Evolutionary conservation across 2,329 filamentous ascomycete genomes (phyloP), one percentile per base, ranked within the genome.

Genomic region (Sclerotinia trifoliorum): DNA sequence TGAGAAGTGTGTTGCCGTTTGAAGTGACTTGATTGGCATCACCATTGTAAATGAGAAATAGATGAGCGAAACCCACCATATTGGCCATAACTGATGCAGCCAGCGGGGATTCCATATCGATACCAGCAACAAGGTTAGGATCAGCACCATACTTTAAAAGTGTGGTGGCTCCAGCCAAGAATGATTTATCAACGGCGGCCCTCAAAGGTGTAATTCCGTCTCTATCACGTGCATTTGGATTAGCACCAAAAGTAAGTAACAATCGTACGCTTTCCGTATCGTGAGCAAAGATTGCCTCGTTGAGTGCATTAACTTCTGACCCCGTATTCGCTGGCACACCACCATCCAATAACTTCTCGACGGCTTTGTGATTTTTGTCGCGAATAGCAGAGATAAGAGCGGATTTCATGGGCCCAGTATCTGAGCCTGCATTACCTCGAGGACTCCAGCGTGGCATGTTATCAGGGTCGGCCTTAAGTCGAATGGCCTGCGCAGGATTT

Each of bases 81-180:
- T 84, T 83, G 58, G 83, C 81, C 1, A 80, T 75, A 57, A 83
- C 80, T 21, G 87, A 81, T 62, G 82, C 72, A 24, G 82, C 80
- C 44, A 90, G 79, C 0, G 88, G 84, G 1, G 85, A 83, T 70
- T 89, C 86, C 4, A 81, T 77, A 13, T 84, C 82, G 0, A 81
- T 77, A 0, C 85, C 83, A 1, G 81, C 79, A 1, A 80, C 77
- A 57, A 85, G 79, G 74, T 87, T 87, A 13, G 83, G 83, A 74
- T 86, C 85, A 21, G 85, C 86, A 15, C 87, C 86, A 70, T 90
- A 90, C 78, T 89, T 88, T 71, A 89, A 81, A 5, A 91, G 81
- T 63, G 85, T 79, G 42, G 84, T 83, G 0, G 87, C 86, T 3
- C 83, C 86, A 29, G 85, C 84, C 52, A 85, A 75, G 74, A 85